Percentiles rank a stretch among this genome's conserved stretches.
phyloP scores from a whole-genome alignment of 768 basidiomycete genomes.

The Boletus vinaceobasis region DNA sequence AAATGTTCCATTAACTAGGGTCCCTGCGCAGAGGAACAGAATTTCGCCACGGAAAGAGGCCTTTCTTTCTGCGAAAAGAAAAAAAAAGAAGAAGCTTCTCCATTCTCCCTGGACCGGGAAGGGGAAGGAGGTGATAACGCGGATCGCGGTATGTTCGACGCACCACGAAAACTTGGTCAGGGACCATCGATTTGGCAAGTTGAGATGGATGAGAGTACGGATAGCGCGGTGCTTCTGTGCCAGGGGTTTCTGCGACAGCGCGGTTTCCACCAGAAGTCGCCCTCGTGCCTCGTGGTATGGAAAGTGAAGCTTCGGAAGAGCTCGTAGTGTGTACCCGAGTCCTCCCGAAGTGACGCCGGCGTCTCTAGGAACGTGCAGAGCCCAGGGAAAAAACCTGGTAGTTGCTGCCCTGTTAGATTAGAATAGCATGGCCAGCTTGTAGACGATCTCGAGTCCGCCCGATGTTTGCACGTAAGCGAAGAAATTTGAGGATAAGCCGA shows the following conservation, averaged over 20 bases:
- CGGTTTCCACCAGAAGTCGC: slow-evolving; percentile 13
- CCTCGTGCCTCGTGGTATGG: slow-evolving; percentile 17
- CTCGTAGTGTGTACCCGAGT: slow-evolving; percentile 4
- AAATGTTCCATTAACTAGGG: slow-evolving; percentile 16
- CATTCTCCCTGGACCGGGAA: neutral
- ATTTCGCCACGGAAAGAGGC: neutral
- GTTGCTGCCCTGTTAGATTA: too few relatives aligned
- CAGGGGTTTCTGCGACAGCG: slow-evolving; percentile 12
- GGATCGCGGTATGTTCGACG: slow-evolving; percentile 11
- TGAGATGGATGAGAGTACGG: slow-evolving; percentile 1
- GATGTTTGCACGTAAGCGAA: neutral
- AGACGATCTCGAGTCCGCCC: neutral
- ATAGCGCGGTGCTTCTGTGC: slow-evolving; percentile 11
- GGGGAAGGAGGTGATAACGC: slow-evolving; percentile 18
- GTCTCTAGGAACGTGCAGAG: slow-evolving; percentile 1
- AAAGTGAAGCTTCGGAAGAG: slow-evolving; percentile 13
- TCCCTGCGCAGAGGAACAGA: neutral
- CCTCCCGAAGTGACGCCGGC: slow-evolving; percentile 7
- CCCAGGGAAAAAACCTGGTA: neutral
- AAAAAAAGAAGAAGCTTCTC: neutral
- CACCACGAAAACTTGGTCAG: neutral
- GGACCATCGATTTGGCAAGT: slow-evolving; percentile 12
- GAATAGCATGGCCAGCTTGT: neutral
- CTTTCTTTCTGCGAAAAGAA: neutral
- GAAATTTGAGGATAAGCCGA: slow-evolving; percentile 2